Conservation (phyloP, 1,284 basidiomycete species). For the Sporisorium scitamineum region DNA sequence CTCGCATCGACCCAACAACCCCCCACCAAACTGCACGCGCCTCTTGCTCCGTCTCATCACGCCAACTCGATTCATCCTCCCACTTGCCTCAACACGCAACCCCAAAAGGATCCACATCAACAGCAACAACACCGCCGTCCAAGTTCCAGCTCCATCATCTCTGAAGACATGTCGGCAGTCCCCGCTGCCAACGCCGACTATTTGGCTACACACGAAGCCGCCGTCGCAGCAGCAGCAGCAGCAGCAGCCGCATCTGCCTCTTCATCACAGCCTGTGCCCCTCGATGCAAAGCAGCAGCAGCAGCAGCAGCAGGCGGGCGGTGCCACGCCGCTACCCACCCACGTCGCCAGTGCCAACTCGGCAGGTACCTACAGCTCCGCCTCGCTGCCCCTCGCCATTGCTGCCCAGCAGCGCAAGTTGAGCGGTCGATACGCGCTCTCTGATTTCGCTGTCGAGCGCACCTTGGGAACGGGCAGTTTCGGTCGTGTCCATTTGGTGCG, state of each 20-base stretch:
- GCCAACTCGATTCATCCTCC: conserved; percentile 11
- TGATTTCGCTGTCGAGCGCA: conserved; percentile 65
- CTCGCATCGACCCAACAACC: conserved; percentile 26
- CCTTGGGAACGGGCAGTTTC: conserved; percentile 66
- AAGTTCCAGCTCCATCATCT: conserved; percentile 9
- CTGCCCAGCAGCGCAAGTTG: conserved; percentile 57
- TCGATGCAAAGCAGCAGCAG: conserved; percentile 24
- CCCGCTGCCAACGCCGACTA: conserved; percentile 30
- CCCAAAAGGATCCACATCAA: conserved; percentile 1
- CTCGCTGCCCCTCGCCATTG: conserved; percentile 46
- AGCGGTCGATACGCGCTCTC: conserved; percentile 65
- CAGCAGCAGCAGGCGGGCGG: conserved; percentile 3
- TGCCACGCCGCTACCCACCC: conserved; percentile 7
- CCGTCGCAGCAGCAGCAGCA: conserved; percentile 36
- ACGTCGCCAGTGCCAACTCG: conserved; percentile 40
- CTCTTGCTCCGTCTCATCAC: conserved; percentile 30
- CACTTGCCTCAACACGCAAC: background rate
- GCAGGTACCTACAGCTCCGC: conserved; percentile 46
- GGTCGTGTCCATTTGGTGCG: conserved; percentile 67
- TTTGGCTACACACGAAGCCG: conserved; percentile 40
- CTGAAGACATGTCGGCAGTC: conserved; percentile 31
- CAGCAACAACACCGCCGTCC: background rate
- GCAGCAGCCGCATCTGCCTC: conserved; percentile 15
- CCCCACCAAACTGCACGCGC: conserved; percentile 8
- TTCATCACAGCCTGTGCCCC: conserved; percentile 6